Base-by-base conservation (phyloP, 2,329 filamentous ascomycete genomes). In the Grosmannia huntii region DNA sequence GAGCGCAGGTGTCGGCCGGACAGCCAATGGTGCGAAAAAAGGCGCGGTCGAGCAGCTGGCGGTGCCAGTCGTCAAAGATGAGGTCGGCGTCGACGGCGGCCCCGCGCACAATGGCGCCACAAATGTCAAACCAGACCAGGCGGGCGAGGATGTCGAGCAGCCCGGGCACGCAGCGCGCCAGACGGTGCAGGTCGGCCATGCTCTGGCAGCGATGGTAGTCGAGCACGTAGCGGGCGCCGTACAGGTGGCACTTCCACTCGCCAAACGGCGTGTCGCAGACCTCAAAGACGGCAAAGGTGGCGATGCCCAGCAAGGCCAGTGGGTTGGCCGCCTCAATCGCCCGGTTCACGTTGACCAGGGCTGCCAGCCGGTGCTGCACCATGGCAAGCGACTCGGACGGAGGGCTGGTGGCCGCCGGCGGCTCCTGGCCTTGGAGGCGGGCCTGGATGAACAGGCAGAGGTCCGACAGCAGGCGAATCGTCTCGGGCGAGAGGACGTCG, bases 261-360 rank as follows among this genome's bases (percentile, higher is more conserved):
- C 70, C 70, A 57, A 75, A 75, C 0, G 70, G 66, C 0, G 71
- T 68, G 33, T 73, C 72, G 46, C 69, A 73, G 0, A 75, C 72
- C 14, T 75, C 73, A 28, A 75, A 72, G 38, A 75, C 70, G 0
- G 73, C 72, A 60, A 75, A 75, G 0, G 70, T 72, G 0, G 72
- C 72, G 21, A 75, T 75, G 1, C 72, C 73, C 5, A 75, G 66
- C 10, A 75, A 66, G 0, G 73, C 73, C 54, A 74, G 67, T 0
- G 73, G 73, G 38, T 75, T 69, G 1, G 70, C 72, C 0, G 67
- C 70, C 36, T 68, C 68, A 3, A 75, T 65, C 6, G 71, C 69
- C 48, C 69, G 66, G 59, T 69, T 73, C 12, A 75, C 66, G 19
- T 69, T 68, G 46, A 67, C 66, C 4, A 75, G 62, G 0, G 71